Base-by-base conservation (phyloP, 371 early-diverging fungal species). In the Mucor sp. region DNA sequence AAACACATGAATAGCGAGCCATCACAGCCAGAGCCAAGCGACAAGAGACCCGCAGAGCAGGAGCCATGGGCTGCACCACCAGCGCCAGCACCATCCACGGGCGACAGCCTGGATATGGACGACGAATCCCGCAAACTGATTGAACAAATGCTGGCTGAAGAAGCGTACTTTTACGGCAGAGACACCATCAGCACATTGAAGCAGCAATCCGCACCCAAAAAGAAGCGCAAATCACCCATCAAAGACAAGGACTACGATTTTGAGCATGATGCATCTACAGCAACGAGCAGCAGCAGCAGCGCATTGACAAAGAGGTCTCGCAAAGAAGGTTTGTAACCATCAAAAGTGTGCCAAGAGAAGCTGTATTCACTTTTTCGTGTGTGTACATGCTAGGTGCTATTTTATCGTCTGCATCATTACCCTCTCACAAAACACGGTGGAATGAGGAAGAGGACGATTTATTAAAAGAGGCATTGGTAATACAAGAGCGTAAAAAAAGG, bases 81-180 rank as follows among this genome's bases (percentile, higher is more conserved):
- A 30, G 21, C 28, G 1, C 32, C 56, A 28, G 23, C 56, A 56
- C 6, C 28, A 6, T 8, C 32, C 15, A 4, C 28, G 14, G n/a
- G 15, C 2, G 7, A 8, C 27, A 28, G 32, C 17, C 4, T 32
- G 17, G 87, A 84, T 44, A 87, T 87, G 85, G 91, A 90, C 68
- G 84, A 80, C 41, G 81, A 84, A 59, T 87, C 89, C 0, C 77
- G 82, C 9, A 68, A 75, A 48, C 69, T 90, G 56, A 91, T 91
- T 69, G 88, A 86, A 58, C 84, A 85, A 67, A 90, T 91, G 90
- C 77, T 91, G 17, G 89, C 86, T 3, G 91, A 91, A 55, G 90
- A 91, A 69, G 82, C 83, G 58, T 87, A 80, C 60, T 90, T 87
- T 69, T 86, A 86, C 58, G 87, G 85, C 23, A 43, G 48, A 41